Conservation (phyloP, 345 rosid genomes). For the Kandelia obovata region DNA sequence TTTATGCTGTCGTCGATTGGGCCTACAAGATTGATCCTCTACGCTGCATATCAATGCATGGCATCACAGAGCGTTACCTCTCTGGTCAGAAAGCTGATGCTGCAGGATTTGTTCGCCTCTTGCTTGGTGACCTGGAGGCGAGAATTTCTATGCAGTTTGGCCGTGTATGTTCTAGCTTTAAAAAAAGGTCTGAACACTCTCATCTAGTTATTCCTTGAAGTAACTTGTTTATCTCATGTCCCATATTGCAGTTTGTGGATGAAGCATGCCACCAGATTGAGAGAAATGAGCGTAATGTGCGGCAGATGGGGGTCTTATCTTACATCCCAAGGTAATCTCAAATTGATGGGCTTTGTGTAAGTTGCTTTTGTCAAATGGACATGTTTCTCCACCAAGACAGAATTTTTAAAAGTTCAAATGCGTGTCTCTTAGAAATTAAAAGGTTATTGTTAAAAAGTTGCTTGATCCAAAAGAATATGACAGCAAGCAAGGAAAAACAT, state of each 20-base stretch:
- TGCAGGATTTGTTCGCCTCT: slow-evolving; percentile 96
- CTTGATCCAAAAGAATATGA: too few relatives aligned
- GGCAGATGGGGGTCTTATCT: slow-evolving; percentile 85
- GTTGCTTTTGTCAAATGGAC: too few relatives aligned
- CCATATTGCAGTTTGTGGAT: slow-evolving; percentile 74
- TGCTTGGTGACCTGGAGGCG: slow-evolving; percentile 93
- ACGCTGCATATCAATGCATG: slow-evolving; percentile 99
- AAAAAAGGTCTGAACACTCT: slow-evolving; percentile 4
- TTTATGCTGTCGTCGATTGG: slow-evolving; percentile 99
- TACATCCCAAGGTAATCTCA: slow-evolving; percentile 78
- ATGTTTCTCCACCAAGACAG: too few relatives aligned
- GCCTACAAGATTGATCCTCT: slow-evolving; percentile 97
- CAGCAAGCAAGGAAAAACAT: too few relatives aligned
- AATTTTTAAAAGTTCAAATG: too few relatives aligned
- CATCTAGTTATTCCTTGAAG: slow-evolving; percentile 12
- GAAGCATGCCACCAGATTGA: slow-evolving; percentile 98
- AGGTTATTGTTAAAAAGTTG: too few relatives aligned
- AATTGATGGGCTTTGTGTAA: background rate
- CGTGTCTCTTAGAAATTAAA: too few relatives aligned
- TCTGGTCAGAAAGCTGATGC: slow-evolving; percentile 99
- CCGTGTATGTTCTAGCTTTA: slow-evolving; percentile 53
- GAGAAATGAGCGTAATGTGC: slow-evolving; percentile 83
- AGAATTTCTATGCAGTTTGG: slow-evolving; percentile 87
- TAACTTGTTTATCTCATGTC: slow-evolving; percentile 20
- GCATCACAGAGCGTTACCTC: slow-evolving; percentile 88